A percentile compares a stretch with the other conserved stretches of the same genome.
These are phyloP conservation scores for Pilasporangium apinafurcum DNA, from an alignment of 352 stramenopile species.

Conservation along the genomic window DNA sequence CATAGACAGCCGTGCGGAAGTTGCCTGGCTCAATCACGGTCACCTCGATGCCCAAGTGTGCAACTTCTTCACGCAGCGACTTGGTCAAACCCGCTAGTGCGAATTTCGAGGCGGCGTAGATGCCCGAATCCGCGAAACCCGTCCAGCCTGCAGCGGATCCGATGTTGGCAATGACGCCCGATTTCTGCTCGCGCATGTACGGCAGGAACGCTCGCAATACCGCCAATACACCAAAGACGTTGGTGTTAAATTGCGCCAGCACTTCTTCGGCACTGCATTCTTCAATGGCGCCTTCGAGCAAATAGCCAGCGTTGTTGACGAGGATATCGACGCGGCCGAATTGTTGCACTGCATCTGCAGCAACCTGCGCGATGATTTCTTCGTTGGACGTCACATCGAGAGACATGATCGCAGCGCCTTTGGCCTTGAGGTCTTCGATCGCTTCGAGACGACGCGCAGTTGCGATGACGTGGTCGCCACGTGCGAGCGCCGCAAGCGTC, in stretches of 20 bases:
- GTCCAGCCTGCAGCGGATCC: constrained; percentile 20
- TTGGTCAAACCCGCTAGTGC: constrained; percentile 25
- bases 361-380: constrained; percentile 13
- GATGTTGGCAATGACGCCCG: constrained; percentile 37
- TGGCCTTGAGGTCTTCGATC: constrained; percentile 23
- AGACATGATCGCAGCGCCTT: constrained; percentile 15
- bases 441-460: constrained; percentile 29
- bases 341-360: constrained; percentile 19
- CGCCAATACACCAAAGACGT: constrained; percentile 27
- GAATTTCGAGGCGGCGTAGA: constrained; percentile 37
- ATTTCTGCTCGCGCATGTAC: constrained; percentile 32
- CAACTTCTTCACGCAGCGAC: constrained; percentile 20
- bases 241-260: constrained; percentile 28
- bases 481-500: constrained; percentile 27
- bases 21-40: constrained; percentile 29
- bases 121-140: constrained; percentile 18
- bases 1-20: constrained; percentile 30
- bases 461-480: constrained; percentile 38
- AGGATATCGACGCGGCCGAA: constrained; percentile 46
- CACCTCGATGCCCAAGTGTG: constrained; percentile 26
- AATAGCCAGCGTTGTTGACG: constrained; percentile 43
- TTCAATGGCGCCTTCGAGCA: constrained; percentile 35
- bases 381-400: constrained; percentile 43
- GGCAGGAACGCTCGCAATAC: constrained; percentile 31
- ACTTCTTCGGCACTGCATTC: constrained; percentile 31